Evolutionary conservation across 257 asterid genomes (phyloP), one percentile per base, ranked within the genome.

Genomic region (Echites panduratus): DNA sequence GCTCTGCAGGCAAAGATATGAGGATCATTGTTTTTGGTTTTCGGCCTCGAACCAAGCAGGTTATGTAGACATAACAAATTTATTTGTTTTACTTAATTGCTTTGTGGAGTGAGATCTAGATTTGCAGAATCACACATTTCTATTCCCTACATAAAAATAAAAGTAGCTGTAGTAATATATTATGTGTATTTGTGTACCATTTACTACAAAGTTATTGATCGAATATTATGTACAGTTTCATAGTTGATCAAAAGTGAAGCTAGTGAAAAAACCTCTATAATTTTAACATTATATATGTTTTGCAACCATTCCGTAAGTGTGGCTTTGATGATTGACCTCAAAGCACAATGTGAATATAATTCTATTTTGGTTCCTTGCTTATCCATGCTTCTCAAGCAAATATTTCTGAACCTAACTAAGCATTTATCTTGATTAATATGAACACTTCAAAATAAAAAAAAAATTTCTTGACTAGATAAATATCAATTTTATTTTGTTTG

Each of bases 1-100:
- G 72, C 64, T 72, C 70, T 83, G 82, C 96, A 93, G 98, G 97
- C 75, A 94, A 89, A 82, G 99, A 94, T 83, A 88, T 94, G 97
- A 88, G 99, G 80, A 88, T 87, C 38, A 86, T 94, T 76, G 97
- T 94, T 66, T 94, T 88, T 76, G 95, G 97, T 52, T 94, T 94
- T 86, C 96, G 92, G 70, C 93, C 99, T 76, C 88, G 93, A 77
- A 89, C 99, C 48, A 89, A 87, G 84, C 97, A 91, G 99, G 99
- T 89, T 64, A 68, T 82, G 80, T 69, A 76, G 79, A 61, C 53
- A 71, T 12, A 58, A 74, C 68, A 72, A 66, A 65, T 61, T 66
- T 47, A 59, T 77, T 75, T 71, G 64, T 74, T 70, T 41, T 57
- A 38, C 69, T 16, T 35, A 63, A 63, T 63, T 35, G 48, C 35